Evolutionary conservation across 176 grass and related monocot species (phyloP), one percentile per base, ranked within the genome.

Genomic region (Bolboschoenus planiculmis): DNA sequence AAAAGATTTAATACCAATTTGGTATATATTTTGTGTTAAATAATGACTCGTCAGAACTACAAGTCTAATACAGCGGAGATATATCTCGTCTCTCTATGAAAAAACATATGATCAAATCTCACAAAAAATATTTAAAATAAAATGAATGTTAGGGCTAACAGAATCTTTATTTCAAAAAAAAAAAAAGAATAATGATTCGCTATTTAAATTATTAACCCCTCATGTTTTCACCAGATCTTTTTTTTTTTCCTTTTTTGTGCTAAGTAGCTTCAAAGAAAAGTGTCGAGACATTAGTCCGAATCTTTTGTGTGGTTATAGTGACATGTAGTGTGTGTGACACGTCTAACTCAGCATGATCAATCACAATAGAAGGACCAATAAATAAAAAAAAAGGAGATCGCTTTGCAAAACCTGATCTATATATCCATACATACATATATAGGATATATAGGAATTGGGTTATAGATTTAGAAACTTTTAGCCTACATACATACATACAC

Each of bases 291-390:
- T 51, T 33, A 76, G 44, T 31, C 44, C 44, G 72, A 76, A 76
- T 76, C 21, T 51, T 76, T 51, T 76, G 72, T 76, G 72, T 51
- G 72, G 72, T 76, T 26, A 76, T 76, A 48, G 24, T 29, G 72
- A 76, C 72, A 30, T 51, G 43, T 20, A 18, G 24, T 76, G 71
- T 76, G 71, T 31, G 2, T 51, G 42, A 76, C 26, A 76, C 44
- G 71, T 76, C 44, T 26, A 31, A 51, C 31, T 77, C 72, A 77
- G 46, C 5, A 30, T 18, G 1, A 31, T 30, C 26, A 76, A 51
- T 76, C 3, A 46, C 6, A 43, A 75, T 75, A 75, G 71, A 75
- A 43, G 71, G 23, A 75, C 31, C 35, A 70, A 40, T 76, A 53
- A 29, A 61, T 51, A 11, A 51, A 51, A 50, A 68, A 68, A 47